These are phyloP conservation scores for Quercus phellos DNA, from an alignment of 331 rosid genomes.

Conservation along the genomic window DNA sequence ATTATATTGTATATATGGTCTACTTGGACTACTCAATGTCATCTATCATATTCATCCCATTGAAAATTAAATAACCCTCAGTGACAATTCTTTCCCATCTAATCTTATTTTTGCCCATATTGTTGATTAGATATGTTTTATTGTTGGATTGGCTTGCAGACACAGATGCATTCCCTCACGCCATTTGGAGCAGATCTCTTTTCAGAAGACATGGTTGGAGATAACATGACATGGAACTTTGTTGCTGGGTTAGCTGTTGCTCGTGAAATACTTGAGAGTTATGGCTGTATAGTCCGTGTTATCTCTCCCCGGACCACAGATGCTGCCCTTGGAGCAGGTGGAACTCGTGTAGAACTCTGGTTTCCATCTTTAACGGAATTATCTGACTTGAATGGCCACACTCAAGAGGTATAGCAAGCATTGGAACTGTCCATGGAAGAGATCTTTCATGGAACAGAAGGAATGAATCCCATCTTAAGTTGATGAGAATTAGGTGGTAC, in stretches of 20 bases:
- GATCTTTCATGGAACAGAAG: not conserved
- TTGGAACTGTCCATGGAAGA: constrained; percentile 8
- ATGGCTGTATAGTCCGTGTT: constrained; percentile 86
- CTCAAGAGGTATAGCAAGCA: constrained; percentile 31
- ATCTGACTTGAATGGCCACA: constrained; percentile 37
- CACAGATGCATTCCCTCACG: constrained; percentile 81
- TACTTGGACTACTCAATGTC: too few species aligned
- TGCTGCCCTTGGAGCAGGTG: constrained; percentile 90
- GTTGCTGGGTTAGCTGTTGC: constrained; percentile 91
- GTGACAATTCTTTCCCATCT: not conserved
- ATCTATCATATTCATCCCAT: too few species aligned
- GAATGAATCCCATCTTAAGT: constrained; percentile 5
- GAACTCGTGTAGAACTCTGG: constrained; percentile 93
- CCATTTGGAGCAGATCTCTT: constrained; percentile 78
- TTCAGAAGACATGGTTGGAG: constrained; percentile 69
- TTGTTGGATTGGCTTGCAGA: constrained; percentile 55
- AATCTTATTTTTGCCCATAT: not conserved
- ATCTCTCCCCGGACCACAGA: constrained; percentile 71
- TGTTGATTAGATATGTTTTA: not conserved
- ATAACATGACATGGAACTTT: constrained; percentile 96
- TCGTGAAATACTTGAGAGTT: constrained; percentile 88
- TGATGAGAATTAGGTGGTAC: constrained; percentile 14
- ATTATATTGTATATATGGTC: too few species aligned
- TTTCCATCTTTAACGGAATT: constrained; percentile 51
- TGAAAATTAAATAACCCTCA: too few species aligned